Conservation (phyloP, 2,329 filamentous ascomycete species). For the Coleophoma crateriformis region DNA sequence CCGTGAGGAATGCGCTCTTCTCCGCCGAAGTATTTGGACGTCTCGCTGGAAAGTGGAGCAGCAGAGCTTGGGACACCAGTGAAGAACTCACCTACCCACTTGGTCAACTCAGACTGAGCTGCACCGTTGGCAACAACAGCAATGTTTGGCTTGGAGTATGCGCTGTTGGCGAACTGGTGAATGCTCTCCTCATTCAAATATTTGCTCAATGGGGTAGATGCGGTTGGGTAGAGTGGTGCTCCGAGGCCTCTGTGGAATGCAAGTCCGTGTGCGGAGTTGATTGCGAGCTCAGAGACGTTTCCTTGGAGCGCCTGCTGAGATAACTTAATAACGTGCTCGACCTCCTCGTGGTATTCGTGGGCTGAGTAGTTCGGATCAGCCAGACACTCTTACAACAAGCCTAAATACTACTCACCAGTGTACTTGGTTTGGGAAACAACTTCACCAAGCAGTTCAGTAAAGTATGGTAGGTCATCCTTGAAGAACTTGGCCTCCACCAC, state of each 20-base stretch:
- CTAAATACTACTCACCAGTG: slow-evolving; percentile 49
- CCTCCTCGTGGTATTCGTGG: slow-evolving; percentile 86
- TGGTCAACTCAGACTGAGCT: slow-evolving; percentile 67
- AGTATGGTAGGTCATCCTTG: slow-evolving; percentile 93
- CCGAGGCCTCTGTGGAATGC: slow-evolving; percentile 95
- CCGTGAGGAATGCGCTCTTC: slow-evolving; percentile 82
- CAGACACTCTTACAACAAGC: too few species aligned
- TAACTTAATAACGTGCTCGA: slow-evolving; percentile 69
- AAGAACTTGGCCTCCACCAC: slow-evolving; percentile 94
- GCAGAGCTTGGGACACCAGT: slow-evolving; percentile 55
- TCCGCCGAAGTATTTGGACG: slow-evolving; percentile 87
- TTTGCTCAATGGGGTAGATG: slow-evolving; percentile 66
- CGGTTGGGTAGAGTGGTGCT: slow-evolving; percentile 66
- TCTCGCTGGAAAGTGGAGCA: slow-evolving; percentile 48
- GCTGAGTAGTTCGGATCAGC: slow-evolving; percentile 41
- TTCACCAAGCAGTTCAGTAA: slow-evolving; percentile 90
- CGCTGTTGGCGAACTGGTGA: slow-evolving; percentile 68
- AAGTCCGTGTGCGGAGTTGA: slow-evolving; percentile 79
- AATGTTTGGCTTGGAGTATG: slow-evolving; percentile 86
- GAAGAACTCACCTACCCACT: slow-evolving; percentile 95
- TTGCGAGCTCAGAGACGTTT: slow-evolving; percentile 60
- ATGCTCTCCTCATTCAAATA: slow-evolving; percentile 77
- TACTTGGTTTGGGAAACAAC: slow-evolving; percentile 86
- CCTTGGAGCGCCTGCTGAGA: slow-evolving; percentile 69
- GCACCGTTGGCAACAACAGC: slow-evolving; percentile 88